Evolutionary conservation across 2,329 filamentous ascomycete genomes (phyloP).

Genomic region (Curvularia verruculosa): DNA sequence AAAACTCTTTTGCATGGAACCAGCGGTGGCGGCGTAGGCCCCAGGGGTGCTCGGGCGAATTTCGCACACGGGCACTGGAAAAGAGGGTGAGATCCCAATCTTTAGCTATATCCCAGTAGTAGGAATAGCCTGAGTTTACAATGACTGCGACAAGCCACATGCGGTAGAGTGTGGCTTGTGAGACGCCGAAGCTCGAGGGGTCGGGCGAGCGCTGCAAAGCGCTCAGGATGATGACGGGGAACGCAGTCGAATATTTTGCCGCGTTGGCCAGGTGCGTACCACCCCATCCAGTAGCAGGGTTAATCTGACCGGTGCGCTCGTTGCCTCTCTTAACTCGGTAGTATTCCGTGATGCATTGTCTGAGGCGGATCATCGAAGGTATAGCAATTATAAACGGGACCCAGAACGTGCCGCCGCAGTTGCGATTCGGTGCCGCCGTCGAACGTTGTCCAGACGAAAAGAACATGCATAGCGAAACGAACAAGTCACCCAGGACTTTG

Average conservation of each 20-base stretch:
- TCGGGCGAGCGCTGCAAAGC: conserved; percentile 72
- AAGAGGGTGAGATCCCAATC: conserved; percentile 96
- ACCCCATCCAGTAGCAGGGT: conserved; percentile 68
- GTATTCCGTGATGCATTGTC: conserved; percentile 92
- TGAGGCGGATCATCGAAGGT: conserved; percentile 83
- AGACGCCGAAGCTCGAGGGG: conserved; percentile 58
- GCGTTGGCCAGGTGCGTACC: conserved; percentile 93
- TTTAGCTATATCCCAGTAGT: conserved; percentile 96
- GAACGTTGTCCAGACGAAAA: conserved; percentile 72
- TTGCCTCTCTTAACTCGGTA: conserved; percentile 68
- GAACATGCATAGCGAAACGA: conserved; percentile 91
- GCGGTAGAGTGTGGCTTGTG: conserved; percentile 61
- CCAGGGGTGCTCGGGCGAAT: conserved; percentile 70
- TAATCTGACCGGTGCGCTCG: conserved; percentile 45
- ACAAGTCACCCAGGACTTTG: conserved; percentile 88
- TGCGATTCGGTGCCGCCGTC: conserved; percentile 79
- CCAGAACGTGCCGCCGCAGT: conserved; percentile 77
- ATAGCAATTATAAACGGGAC: conserved; percentile 85
- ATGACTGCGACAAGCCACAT: conserved; percentile 72
- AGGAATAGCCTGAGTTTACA: conserved; percentile 90
- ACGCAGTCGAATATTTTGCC: conserved; percentile 90
- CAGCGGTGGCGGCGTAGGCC: conserved; percentile 77
- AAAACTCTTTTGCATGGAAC: conserved; percentile 74
- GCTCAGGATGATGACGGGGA: conserved; percentile 85
- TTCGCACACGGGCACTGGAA: conserved; percentile 62